phyloP scores from a whole-genome alignment of 1,139 yeast species.

The Suhomyces bribrorum region DNA sequence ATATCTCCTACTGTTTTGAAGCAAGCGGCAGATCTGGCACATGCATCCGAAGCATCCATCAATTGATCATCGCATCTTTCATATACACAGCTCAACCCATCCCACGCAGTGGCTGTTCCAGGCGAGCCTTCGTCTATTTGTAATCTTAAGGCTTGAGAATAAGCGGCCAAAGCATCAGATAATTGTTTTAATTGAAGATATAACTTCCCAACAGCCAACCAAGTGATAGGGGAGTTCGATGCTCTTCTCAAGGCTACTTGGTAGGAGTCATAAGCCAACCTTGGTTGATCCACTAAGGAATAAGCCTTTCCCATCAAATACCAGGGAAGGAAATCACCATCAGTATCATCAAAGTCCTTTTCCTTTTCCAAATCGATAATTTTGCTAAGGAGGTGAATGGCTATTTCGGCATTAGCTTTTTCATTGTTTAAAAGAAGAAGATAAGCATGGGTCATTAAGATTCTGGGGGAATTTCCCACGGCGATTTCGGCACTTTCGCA shows the following conservation, averaged over 20 bases:
- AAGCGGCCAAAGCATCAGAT: conserved; percentile 67
- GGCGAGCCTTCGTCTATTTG: conserved; percentile 51
- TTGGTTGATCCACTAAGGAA: conserved; percentile 45
- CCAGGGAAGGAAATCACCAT: conserved; percentile 58
- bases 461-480: conserved; percentile 46
- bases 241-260: conserved; percentile 60
- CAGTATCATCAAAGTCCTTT: conserved; percentile 19
- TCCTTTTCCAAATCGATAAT: conserved; percentile 33
- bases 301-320: conserved; percentile 59
- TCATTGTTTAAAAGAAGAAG: conserved; percentile 35
- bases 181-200: conserved; percentile 60
- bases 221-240: conserved; percentile 56
- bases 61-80: conserved; percentile 63
- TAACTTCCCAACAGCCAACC: conserved; percentile 66
- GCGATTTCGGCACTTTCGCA: conserved; percentile 50
- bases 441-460: conserved; percentile 50
- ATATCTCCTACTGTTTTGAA: conserved; percentile 50
- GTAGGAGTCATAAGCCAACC: conserved; percentile 57
- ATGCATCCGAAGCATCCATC: conserved; percentile 62
- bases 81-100: conserved; percentile 63
- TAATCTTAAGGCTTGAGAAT: conserved; percentile 60
- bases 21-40: conserved; percentile 52
- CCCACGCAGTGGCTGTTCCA: conserved; percentile 64
- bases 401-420: conserved; percentile 30
- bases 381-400: conserved; percentile 38